Percentiles rank a stretch among this genome's conserved stretches.
Conservation (phyloP, 257 asterid genomes). For the Nicotiana obtusifolia region DNA sequence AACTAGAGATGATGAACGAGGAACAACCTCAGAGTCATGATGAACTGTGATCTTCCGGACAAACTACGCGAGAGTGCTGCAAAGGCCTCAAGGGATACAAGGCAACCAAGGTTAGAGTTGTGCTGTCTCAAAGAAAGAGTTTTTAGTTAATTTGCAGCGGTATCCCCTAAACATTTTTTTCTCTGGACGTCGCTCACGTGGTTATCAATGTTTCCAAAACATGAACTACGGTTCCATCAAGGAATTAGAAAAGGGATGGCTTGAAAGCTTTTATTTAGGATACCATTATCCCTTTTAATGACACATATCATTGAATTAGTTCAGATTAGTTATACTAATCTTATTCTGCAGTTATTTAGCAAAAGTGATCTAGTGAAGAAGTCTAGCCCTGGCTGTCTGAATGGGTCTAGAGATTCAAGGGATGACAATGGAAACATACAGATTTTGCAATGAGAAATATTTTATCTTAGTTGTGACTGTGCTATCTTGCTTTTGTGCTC, state of each 20-base stretch:
- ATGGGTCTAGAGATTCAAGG: neutral
- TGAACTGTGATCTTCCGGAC: slow-evolving; percentile 50
- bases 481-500: too few species aligned
- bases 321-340: neutral
- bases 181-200: neutral
- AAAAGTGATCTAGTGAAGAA: neutral
- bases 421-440: neutral
- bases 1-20: slow-evolving; percentile 50
- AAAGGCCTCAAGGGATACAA: neutral
- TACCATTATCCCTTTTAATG: neutral
- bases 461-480: too few species aligned
- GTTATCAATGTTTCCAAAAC: neutral
- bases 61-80: neutral
- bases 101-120: neutral
- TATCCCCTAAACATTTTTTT: neutral
- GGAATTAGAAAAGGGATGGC: neutral
- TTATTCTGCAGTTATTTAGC: neutral
- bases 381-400: too few species aligned
- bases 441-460: neutral
- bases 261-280: neutral
- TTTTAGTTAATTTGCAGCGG: neutral
- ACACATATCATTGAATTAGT: neutral
- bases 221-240: neutral
- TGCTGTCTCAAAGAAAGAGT: neutral
- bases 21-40: slow-evolving; percentile 64